Conservation (phyloP, 345 rosid genomes). For the Bruguiera gymnorhiza region DNA sequence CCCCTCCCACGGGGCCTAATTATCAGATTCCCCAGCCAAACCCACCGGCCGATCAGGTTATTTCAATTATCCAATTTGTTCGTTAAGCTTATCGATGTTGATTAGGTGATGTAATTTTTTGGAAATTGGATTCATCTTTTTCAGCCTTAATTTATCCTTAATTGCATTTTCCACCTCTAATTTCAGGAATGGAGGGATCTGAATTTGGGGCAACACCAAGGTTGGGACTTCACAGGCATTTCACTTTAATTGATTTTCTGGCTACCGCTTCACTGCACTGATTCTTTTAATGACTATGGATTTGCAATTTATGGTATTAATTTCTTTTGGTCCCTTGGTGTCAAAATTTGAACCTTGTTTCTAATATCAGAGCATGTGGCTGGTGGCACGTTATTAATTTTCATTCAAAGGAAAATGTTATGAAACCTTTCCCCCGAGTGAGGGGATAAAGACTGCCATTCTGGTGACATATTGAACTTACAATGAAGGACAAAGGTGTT, state of each 20-base stretch:
- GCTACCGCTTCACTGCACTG: background rate
- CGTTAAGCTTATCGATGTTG: background rate
- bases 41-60: constrained; percentile 43
- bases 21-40: constrained; percentile 26
- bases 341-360: too few species aligned
- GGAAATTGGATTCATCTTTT: background rate
- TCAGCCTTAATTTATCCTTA: background rate
- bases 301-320: background rate
- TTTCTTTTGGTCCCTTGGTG: too few species aligned
- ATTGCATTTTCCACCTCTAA: background rate
- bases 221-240: background rate
- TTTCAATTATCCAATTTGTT: background rate
- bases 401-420: too few species aligned
- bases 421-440: background rate
- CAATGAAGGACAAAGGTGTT: background rate
- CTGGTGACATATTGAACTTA: too few species aligned
- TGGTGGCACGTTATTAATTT: too few species aligned
- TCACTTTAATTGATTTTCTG: background rate
- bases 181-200: too few species aligned
- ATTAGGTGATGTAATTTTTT: background rate
- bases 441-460: background rate
- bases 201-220: too few species aligned
- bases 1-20: too few species aligned
- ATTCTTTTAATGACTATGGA: background rate
- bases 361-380: too few species aligned